Evolutionary conservation across 495 filamentous ascomycete species (phyloP).

Genomic region (Annulohypoxylon nitens): DNA sequence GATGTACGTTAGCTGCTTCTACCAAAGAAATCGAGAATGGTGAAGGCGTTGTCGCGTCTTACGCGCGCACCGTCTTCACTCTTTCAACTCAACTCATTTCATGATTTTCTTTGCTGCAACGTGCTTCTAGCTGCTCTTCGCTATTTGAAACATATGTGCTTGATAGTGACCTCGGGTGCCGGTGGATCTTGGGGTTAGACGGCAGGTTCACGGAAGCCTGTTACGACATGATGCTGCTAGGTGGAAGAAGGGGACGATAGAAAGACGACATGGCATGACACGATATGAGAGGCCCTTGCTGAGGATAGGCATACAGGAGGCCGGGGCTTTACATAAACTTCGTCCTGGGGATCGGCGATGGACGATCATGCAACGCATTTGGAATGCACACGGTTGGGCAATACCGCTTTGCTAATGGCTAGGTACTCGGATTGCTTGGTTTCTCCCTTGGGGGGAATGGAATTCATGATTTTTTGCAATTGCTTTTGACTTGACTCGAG

Average conservation of each 20-base stretch:
- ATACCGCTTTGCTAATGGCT: background rate
- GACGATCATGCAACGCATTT: too few species aligned
- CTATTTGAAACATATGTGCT: background rate
- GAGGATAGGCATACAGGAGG: background rate
- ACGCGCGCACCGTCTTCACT: background rate
- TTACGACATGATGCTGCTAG: too few species aligned
- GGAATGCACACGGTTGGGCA: too few species aligned
- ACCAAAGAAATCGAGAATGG: slow-evolving; percentile 1
- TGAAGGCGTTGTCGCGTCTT: background rate
- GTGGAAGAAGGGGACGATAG: too few species aligned
- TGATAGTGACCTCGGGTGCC: background rate
- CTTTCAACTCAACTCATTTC: background rate
- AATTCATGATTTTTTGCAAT: background rate
- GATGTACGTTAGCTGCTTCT: slow-evolving; percentile 28
- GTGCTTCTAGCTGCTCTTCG: background rate
- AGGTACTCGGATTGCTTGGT: background rate
- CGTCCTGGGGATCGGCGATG: background rate
- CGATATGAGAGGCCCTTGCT: too few species aligned
- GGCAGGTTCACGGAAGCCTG: background rate
- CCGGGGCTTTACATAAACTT: background rate
- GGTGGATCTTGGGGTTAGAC: background rate
- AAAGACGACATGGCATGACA: too few species aligned
- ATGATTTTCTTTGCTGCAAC: background rate
- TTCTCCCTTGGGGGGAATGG: background rate
- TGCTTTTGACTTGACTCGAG: background rate